Conservation (phyloP, 495 filamentous ascomycete genomes). For the Tricharina praecox region DNA sequence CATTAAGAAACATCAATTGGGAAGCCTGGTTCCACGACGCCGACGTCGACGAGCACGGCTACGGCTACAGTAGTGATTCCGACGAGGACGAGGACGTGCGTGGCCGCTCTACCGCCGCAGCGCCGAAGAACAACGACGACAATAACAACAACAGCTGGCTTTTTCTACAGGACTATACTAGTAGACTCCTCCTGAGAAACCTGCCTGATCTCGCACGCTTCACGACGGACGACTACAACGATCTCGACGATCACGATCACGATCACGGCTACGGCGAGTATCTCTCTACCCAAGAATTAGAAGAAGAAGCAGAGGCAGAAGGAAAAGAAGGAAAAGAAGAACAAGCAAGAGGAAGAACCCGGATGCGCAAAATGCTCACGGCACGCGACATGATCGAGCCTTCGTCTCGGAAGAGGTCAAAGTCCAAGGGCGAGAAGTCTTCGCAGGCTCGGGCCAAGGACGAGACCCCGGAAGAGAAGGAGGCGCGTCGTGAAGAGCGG, state of each 20-base stretch:
- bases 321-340: not conserved
- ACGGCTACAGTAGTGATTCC: not conserved
- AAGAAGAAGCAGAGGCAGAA: too few species aligned
- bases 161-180: too few species aligned
- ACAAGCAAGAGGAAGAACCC: not conserved
- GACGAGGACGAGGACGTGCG: not conserved
- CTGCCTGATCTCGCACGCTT: too few species aligned
- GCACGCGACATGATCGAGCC: conserved; percentile 4
- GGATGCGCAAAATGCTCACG: conserved; percentile 2
- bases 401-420: conserved; percentile 12
- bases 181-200: too few species aligned
- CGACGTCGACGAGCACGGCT: not conserved
- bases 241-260: not conserved
- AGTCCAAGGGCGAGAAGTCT: conserved; percentile 14
- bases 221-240: too few species aligned
- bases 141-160: too few species aligned
- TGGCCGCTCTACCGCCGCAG: not conserved
- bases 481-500: conserved; percentile 18
- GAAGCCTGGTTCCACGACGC: not conserved
- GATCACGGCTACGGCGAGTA: not conserved
- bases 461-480: conserved; percentile 17
- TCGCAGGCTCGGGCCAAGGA: conserved; percentile 11
- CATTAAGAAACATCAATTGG: conserved; percentile 5
- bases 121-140: too few species aligned
- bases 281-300: not conserved